Evolutionary conservation across 371 early-diverging fungal species (phyloP).

Genomic region (Lichtheimia ramosa): DNA sequence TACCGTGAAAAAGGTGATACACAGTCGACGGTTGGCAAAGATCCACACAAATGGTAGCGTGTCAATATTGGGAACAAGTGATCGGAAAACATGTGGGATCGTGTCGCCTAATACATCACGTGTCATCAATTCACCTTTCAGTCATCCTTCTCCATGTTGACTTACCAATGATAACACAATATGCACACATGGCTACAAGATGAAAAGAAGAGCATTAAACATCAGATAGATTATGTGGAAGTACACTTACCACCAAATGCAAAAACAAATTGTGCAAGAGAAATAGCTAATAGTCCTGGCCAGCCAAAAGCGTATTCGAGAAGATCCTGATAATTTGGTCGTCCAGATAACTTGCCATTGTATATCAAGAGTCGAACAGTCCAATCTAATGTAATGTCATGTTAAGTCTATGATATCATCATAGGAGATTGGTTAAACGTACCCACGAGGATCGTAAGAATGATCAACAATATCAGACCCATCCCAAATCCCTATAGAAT

Average conservation of each 20-base stretch:
- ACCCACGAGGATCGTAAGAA: conserved; percentile 68
- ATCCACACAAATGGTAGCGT: conserved; percentile 51
- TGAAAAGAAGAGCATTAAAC: neutral
- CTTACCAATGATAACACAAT: conserved; percentile 74
- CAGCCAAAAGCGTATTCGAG: conserved; percentile 76
- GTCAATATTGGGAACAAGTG: conserved; percentile 61
- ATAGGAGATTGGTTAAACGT: conserved; percentile 7
- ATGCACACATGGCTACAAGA: conserved; percentile 70
- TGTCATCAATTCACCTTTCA: neutral
- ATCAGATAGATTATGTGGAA: neutral
- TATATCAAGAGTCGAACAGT: conserved; percentile 71
- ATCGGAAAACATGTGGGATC: conserved; percentile 70
- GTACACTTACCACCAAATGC: conserved; percentile 72
- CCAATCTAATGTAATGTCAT: conserved; percentile 56
- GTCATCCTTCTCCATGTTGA: neutral
- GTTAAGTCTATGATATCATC: neutral
- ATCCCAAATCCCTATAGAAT: conserved; percentile 51
- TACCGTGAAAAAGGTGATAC: conserved; percentile 68
- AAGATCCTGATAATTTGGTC: conserved; percentile 75
- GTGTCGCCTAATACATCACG: conserved; percentile 60
- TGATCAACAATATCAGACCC: conserved; percentile 63
- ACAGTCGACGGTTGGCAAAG: conserved; percentile 53
- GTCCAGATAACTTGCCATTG: conserved; percentile 70
- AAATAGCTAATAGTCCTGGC: conserved; percentile 67
- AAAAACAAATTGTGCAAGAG: conserved; percentile 79